Conservation (phyloP, 352 stramenopile genomes). For the Aphanomyces astaci region DNA sequence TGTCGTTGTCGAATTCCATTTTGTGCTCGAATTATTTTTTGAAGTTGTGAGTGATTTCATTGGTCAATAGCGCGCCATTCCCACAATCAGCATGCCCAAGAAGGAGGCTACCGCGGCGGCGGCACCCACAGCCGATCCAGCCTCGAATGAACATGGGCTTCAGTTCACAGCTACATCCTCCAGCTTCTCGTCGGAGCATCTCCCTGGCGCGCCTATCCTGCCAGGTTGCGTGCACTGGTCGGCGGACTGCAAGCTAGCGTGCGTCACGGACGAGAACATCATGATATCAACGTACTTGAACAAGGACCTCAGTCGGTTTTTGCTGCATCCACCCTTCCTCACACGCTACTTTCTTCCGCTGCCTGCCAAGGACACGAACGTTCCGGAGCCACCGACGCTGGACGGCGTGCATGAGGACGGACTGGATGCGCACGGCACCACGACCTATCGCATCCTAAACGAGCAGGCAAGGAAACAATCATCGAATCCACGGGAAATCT, state of each 20-base stretch:
- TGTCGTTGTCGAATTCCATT: neutral
- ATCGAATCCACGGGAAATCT: conserved; percentile 76
- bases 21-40: neutral
- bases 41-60: conserved; percentile 5
- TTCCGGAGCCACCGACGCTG: neutral
- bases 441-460: conserved; percentile 59
- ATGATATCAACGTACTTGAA: conserved; percentile 71
- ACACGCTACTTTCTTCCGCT: conserved; percentile 81
- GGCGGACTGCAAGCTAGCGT: conserved; percentile 59
- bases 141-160: neutral
- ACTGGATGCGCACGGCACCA: conserved; percentile 23
- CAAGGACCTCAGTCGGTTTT: conserved; percentile 72
- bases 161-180: conserved; percentile 11
- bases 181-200: conserved; percentile 38
- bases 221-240: conserved; percentile 59
- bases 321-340: conserved; percentile 60
- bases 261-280: conserved; percentile 66
- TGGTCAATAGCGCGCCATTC: neutral
- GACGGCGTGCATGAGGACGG: neutral
- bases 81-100: neutral
- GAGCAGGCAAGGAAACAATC: conserved; percentile 51
- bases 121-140: too few species aligned
- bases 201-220: conserved; percentile 59
- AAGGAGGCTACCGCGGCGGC: neutral
- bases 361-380: conserved; percentile 29